A percentile compares a stretch with the other conserved stretches of the same genome.
phyloP scores from a whole-genome alignment of 352 stramenopile genomes.

The Globisporangium middletonii region DNA sequence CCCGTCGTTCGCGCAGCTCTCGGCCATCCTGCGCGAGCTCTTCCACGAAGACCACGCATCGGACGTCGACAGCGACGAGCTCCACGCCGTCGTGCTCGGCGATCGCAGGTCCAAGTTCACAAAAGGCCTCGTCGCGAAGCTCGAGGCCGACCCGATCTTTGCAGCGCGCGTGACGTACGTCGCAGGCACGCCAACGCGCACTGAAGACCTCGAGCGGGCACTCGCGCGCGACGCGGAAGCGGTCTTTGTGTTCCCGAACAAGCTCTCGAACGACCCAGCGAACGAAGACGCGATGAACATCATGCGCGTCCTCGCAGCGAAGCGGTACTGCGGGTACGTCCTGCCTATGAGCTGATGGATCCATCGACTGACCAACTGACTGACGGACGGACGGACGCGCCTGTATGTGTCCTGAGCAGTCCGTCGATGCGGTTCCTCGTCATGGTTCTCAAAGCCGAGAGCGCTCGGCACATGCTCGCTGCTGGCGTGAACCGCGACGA shows the following conservation, averaged over 20 bases:
- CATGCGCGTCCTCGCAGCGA: slow-evolving; percentile 70
- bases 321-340: slow-evolving; percentile 68
- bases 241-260: slow-evolving; percentile 84
- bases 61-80: slow-evolving; percentile 31
- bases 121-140: slow-evolving; percentile 58
- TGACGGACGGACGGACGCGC: neutral
- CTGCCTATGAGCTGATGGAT: neutral
- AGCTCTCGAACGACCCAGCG: slow-evolving; percentile 57
- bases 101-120: slow-evolving; percentile 67
- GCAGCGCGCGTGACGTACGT: slow-evolving; percentile 75
- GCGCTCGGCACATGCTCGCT: slow-evolving; percentile 70
- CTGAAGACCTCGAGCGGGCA: slow-evolving; percentile 68
- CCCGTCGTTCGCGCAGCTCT: slow-evolving; percentile 77
- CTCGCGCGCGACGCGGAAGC: slow-evolving; percentile 48
- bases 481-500: slow-evolving; percentile 70
- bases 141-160: slow-evolving; percentile 79
- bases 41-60: slow-evolving; percentile 81
- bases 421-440: slow-evolving; percentile 59
- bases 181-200: slow-evolving; percentile 58
- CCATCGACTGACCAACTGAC: slow-evolving; percentile 1
- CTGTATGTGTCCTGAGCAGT: slow-evolving; percentile 14
- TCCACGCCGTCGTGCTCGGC: slow-evolving; percentile 68
- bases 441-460: slow-evolving; percentile 74
- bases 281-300: slow-evolving; percentile 84
- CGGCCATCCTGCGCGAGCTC: slow-evolving; percentile 77